Conservation (phyloP, 257 asterid genomes). For the Nicotiana otophora region DNA sequence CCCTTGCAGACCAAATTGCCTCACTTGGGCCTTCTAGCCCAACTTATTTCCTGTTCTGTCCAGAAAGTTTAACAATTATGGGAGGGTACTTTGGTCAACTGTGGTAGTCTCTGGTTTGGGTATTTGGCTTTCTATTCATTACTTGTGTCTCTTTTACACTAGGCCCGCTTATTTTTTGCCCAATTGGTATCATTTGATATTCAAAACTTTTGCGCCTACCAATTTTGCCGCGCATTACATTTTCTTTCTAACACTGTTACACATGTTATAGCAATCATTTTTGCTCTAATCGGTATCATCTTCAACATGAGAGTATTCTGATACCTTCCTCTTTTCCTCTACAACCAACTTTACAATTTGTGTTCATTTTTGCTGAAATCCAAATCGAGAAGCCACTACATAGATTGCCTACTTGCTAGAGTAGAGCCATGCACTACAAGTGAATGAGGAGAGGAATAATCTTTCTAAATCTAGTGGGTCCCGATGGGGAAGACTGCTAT, state of each 20-base stretch:
- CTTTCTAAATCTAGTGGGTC: background rate
- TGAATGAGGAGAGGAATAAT: background rate
- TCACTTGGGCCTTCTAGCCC: background rate
- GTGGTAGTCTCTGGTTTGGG: background rate
- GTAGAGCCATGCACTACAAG: background rate
- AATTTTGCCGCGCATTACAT: background rate
- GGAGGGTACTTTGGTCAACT: background rate
- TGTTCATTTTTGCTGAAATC: too few relatives aligned
- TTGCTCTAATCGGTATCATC: background rate
- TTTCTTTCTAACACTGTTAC: background rate
- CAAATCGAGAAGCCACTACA: too few relatives aligned
- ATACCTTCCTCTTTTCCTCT: background rate
- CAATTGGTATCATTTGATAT: background rate
- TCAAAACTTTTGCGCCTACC: background rate
- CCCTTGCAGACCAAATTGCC: background rate
- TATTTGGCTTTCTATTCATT: background rate
- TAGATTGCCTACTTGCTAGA: background rate
- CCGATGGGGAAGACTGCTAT: background rate
- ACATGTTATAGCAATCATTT: background rate
- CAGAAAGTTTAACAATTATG: background rate
- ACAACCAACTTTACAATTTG: background rate
- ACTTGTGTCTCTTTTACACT: background rate
- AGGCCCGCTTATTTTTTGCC: background rate
- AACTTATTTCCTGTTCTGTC: background rate
- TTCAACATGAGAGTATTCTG: background rate